Evolutionary conservation across 345 rosid genomes (phyloP).

Genomic region (Balakata baccata): DNA sequence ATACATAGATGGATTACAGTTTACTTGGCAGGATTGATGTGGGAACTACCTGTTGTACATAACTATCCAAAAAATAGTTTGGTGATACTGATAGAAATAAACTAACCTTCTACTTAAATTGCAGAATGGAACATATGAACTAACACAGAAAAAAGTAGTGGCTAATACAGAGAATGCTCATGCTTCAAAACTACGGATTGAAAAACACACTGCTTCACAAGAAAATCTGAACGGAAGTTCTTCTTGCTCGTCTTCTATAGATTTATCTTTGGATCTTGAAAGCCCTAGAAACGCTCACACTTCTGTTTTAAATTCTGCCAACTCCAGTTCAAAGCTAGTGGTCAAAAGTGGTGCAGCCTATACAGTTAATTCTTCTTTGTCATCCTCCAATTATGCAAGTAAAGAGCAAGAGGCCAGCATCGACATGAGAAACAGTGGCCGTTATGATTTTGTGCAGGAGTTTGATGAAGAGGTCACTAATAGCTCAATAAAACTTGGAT

Average conservation of each 20-base stretch:
- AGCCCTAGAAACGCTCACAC: slow-evolving; percentile 40
- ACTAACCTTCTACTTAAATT: slow-evolving; percentile 25
- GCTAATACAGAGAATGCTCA: slow-evolving; percentile 20
- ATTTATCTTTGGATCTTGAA: slow-evolving; percentile 43
- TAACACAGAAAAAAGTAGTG: slow-evolving; percentile 21
- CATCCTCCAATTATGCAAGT: slow-evolving; percentile 23
- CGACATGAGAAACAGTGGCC: slow-evolving; percentile 16
- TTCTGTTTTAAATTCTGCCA: slow-evolving; percentile 28
- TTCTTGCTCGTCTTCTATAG: slow-evolving; percentile 46
- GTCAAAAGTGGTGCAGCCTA: slow-evolving; percentile 17
- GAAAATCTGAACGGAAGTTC: slow-evolving; percentile 34
- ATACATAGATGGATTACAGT: background rate
- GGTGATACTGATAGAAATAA: too few species aligned
- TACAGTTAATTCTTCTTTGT: slow-evolving; percentile 26
- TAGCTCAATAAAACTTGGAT: slow-evolving; percentile 6
- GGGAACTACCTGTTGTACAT: slow-evolving; percentile 4
- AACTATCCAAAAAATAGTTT: too few species aligned
- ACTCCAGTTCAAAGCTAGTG: slow-evolving; percentile 21
- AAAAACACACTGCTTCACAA: slow-evolving; percentile 14
- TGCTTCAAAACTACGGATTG: slow-evolving; percentile 29
- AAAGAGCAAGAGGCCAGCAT: slow-evolving; percentile 27
- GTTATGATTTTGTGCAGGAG: slow-evolving; percentile 22
- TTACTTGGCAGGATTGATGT: slow-evolving; percentile 1
- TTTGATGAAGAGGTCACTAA: slow-evolving; percentile 22
- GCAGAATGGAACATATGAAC: slow-evolving; percentile 50